A percentile compares a stretch with the other conserved stretches of the same genome.
These are phyloP conservation scores for Septoria linicola DNA, from an alignment of 2,329 filamentous ascomycete species.

Conservation along the genomic window DNA sequence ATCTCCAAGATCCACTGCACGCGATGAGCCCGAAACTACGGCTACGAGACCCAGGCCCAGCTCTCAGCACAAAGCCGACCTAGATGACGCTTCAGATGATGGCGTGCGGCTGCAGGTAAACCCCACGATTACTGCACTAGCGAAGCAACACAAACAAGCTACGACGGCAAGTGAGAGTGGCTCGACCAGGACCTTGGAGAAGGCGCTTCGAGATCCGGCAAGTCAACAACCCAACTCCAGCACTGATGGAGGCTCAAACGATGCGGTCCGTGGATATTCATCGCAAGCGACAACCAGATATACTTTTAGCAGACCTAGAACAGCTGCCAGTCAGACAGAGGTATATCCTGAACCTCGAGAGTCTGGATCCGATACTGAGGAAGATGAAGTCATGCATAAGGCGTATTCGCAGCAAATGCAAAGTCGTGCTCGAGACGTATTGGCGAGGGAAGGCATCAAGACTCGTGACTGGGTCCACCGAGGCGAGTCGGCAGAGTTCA, in stretches of 20 bases:
- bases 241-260: not conserved
- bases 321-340: not conserved
- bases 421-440: conserved; percentile 9
- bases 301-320: not conserved
- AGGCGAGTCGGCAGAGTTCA: conserved; percentile 26
- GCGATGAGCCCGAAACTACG: not conserved
- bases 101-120: conserved; percentile 12
- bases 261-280: not conserved
- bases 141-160: not conserved
- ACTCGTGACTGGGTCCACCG: conserved; percentile 15
- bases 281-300: not conserved
- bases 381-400: conserved; percentile 24
- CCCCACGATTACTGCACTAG: conserved; percentile 12
- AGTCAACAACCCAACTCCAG: not conserved
- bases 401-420: conserved; percentile 12
- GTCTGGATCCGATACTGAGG: conserved; percentile 25
- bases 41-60: too few species aligned
- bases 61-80: not conserved
- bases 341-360: conserved; percentile 12
- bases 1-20: not conserved
- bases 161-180: not conserved
- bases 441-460: conserved; percentile 15
- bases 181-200: too few species aligned
- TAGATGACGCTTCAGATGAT: conserved; percentile 1
- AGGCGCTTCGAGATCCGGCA: not conserved